Percentiles rank a stretch among this genome's conserved stretches.
Evolutionary conservation across 2,329 filamentous ascomycete genomes (phyloP).

Genomic region (Fonsecaea pedrosoi): DNA sequence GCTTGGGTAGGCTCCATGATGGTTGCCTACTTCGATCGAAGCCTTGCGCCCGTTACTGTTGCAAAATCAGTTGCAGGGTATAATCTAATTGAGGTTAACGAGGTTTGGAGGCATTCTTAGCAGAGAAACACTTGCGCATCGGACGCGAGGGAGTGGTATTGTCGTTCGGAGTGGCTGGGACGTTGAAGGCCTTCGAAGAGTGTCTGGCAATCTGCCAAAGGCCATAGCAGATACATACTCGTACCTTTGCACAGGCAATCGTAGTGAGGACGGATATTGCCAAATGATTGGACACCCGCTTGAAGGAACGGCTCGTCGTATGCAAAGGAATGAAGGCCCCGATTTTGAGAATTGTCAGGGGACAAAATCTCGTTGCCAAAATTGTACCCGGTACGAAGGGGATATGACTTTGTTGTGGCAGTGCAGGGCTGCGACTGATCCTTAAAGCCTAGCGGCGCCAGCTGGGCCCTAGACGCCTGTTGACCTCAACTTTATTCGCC

Average conservation of each 20-base stretch:
- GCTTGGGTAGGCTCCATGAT: constrained; percentile 47
- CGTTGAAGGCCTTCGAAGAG: not conserved
- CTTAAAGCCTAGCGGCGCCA: not conserved
- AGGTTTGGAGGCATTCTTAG: not conserved
- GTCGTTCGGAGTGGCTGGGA: too few relatives aligned
- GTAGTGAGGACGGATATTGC: not conserved
- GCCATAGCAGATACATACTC: not conserved
- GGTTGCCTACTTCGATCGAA: not conserved
- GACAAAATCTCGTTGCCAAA: not conserved
- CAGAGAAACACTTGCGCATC: not conserved
- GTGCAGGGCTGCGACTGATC: constrained; percentile 4
- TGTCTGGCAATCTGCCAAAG: not conserved
- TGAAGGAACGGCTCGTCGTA: not conserved
- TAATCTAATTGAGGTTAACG: not conserved
- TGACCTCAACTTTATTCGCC: not conserved
- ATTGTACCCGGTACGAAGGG: not conserved
- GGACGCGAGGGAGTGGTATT: not conserved
- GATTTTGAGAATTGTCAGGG: not conserved
- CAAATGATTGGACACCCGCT: not conserved
- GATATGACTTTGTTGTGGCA: not conserved
- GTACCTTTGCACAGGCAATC: not conserved
- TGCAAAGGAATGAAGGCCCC: not conserved
- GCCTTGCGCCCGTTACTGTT: not conserved
- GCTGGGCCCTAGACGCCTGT: not conserved
- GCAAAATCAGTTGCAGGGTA: not conserved